Conservation (phyloP, 805 yeast species). For the Pichia sporocuriosa region DNA sequence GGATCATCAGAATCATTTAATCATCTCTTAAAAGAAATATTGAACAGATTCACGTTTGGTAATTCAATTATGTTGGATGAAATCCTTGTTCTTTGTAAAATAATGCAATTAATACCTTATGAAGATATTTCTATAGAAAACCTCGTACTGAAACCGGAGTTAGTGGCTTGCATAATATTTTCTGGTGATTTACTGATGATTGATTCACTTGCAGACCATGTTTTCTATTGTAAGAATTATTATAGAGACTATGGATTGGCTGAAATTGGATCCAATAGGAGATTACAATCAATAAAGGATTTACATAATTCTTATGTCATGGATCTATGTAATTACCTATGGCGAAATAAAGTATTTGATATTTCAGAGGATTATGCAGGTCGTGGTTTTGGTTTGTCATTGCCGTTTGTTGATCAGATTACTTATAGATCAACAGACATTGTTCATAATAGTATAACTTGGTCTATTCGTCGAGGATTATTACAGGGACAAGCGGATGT, state of each 20-base stretch:
- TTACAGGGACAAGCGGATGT: too few species aligned
- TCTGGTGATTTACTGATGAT: constrained; percentile 38
- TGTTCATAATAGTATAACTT: constrained; percentile 47
- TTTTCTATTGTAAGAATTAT: constrained; percentile 36
- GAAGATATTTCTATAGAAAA: constrained; percentile 16
- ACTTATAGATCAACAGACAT: constrained; percentile 31
- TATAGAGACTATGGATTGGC: constrained; percentile 23
- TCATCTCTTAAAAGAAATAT: background rate
- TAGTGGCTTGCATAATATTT: constrained; percentile 34
- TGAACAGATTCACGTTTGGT: background rate
- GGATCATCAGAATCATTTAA: background rate
- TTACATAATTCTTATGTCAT: constrained; percentile 45
- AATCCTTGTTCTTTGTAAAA: background rate
- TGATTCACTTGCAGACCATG: constrained; percentile 32
- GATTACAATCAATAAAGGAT: constrained; percentile 21
- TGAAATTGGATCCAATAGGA: background rate
- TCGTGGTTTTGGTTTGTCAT: constrained; percentile 35
- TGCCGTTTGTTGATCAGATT: constrained; percentile 28
- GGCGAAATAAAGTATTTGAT: constrained; percentile 50
- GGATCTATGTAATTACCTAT: constrained; percentile 48
- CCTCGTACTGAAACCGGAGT: constrained; percentile 34
- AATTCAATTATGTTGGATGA: constrained; percentile 1
- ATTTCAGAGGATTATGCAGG: constrained; percentile 28
- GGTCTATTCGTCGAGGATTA: too few species aligned
- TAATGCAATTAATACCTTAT: constrained; percentile 20